phyloP scores from a whole-genome alignment of 371 early-diverging fungal species.

The Syncephalastrum sp. region DNA sequence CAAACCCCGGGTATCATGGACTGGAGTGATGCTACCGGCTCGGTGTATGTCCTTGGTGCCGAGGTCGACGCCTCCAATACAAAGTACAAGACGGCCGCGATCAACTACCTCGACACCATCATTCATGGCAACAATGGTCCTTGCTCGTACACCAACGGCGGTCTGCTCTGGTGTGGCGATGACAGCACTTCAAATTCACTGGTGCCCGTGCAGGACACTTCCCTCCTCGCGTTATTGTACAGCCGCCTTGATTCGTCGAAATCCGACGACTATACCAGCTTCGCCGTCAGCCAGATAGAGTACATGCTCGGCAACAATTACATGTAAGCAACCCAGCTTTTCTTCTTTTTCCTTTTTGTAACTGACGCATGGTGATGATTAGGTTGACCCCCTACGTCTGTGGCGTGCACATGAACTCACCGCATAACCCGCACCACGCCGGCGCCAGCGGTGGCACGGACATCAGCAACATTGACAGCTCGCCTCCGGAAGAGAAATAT shows the following conservation, averaged over 20 bases:
- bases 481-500: constrained; percentile 33
- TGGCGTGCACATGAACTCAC: constrained; percentile 62
- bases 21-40: constrained; percentile 54
- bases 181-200: constrained; percentile 49
- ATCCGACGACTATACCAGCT: constrained; percentile 33
- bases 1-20: constrained; percentile 29
- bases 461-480: constrained; percentile 40
- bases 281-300: constrained; percentile 50
- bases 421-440: constrained; percentile 64
- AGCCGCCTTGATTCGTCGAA: constrained; percentile 26
- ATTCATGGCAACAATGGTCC: constrained; percentile 24
- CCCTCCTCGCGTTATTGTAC: constrained; percentile 43
- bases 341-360: too few species aligned
- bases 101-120: constrained; percentile 32
- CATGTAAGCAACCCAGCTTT: constrained; percentile 18
- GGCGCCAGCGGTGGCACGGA: constrained; percentile 60
- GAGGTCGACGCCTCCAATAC: constrained; percentile 35
- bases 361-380: constrained; percentile 4
- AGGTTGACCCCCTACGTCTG: constrained; percentile 60
- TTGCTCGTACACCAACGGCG: constrained; percentile 52
- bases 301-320: constrained; percentile 63
- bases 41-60: constrained; percentile 55
- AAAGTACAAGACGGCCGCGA: constrained; percentile 40
- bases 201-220: constrained; percentile 44
- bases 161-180: constrained; percentile 55